phyloP scores from a whole-genome alignment of 495 filamentous ascomycete genomes.

The Talaromyces borbonicus region DNA sequence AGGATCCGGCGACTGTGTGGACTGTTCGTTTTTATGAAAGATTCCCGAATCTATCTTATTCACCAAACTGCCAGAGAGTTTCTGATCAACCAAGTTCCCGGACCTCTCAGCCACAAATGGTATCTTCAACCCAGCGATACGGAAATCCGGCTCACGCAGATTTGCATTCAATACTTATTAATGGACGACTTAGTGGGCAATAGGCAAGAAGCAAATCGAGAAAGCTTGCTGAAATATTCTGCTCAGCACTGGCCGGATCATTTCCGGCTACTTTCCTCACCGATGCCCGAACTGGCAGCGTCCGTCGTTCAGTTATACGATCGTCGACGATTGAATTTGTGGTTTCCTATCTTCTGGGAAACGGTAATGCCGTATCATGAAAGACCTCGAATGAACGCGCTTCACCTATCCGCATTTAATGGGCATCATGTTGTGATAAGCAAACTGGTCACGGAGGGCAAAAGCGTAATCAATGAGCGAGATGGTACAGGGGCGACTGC shows the following conservation, averaged over 20 bases:
- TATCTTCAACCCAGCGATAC: conserved; percentile 9
- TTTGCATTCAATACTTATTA: conserved; percentile 18
- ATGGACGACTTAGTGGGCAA: conserved; percentile 13
- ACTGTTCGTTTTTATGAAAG: conserved; percentile 28
- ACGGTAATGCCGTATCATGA: neutral
- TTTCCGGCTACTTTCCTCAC: conserved; percentile 9
- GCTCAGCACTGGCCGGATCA: conserved; percentile 20
- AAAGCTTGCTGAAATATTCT: conserved; percentile 16
- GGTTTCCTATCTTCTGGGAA: conserved; percentile 15
- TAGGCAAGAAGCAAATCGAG: conserved; percentile 3
- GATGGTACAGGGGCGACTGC: conserved; percentile 12
- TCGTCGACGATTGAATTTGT: conserved; percentile 7
- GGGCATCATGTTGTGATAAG: conserved; percentile 13
- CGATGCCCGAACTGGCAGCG: neutral
- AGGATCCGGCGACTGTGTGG: conserved; percentile 26
- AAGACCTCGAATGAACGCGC: conserved; percentile 7
- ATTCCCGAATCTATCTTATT: conserved; percentile 25
- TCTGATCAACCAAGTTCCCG: conserved; percentile 9
- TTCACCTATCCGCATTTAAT: conserved; percentile 13
- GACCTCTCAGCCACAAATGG: conserved; percentile 5
- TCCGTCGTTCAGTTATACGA: conserved; percentile 12
- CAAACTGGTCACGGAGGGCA: conserved; percentile 6
- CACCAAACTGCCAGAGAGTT: conserved; percentile 27
- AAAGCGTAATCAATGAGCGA: conserved; percentile 5
- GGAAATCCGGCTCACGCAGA: conserved; percentile 11